These are phyloP conservation scores for Cercophora scortea DNA, from an alignment of 495 filamentous ascomycete genomes.

Conservation along the genomic window DNA sequence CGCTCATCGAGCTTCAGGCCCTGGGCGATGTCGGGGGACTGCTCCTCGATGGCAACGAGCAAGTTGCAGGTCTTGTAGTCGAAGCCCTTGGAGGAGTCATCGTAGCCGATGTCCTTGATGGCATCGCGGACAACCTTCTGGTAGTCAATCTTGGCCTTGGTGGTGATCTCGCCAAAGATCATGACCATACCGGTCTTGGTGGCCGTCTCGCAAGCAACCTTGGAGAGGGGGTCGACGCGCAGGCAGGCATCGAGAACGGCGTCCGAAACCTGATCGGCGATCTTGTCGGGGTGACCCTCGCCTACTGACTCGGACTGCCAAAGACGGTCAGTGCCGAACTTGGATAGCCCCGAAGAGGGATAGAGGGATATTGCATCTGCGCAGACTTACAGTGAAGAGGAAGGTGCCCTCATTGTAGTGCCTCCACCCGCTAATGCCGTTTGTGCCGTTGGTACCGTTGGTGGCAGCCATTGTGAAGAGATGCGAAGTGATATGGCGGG, in stretches of 20 bases:
- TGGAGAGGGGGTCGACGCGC: slow-evolving; percentile 87
- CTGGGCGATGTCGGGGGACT: slow-evolving; percentile 97
- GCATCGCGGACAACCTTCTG: slow-evolving; percentile 92
- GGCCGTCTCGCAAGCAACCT: slow-evolving; percentile 97
- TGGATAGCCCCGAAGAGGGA: not conserved
- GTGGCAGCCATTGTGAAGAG: slow-evolving; percentile 54
- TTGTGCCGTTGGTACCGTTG: slow-evolving; percentile 27
- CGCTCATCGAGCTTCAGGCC: slow-evolving; percentile 95
- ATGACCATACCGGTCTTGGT: slow-evolving; percentile 99
- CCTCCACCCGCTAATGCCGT: slow-evolving; percentile 34
- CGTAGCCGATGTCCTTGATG: slow-evolving; percentile 98
- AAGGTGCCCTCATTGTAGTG: slow-evolving; percentile 65
- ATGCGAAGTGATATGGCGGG: not conserved
- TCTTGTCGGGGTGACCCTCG: slow-evolving; percentile 97
- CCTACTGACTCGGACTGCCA: slow-evolving; percentile 86
- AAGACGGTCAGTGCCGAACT: slow-evolving; percentile 11
- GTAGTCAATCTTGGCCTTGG: slow-evolving; percentile 91
- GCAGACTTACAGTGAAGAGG: slow-evolving; percentile 76
- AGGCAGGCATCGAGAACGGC: slow-evolving; percentile 98
- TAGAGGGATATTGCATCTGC: not conserved
- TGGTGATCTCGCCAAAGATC: slow-evolving; percentile 99
- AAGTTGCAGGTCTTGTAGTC: slow-evolving; percentile 99
- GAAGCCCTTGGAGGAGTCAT: slow-evolving; percentile 94
- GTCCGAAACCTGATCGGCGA: slow-evolving; percentile 97
- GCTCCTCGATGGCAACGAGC: slow-evolving; percentile 97